These are phyloP conservation scores for Penicillium sclerotigenum DNA, from an alignment of 2,329 filamentous ascomycete species.

Conservation along the genomic window DNA sequence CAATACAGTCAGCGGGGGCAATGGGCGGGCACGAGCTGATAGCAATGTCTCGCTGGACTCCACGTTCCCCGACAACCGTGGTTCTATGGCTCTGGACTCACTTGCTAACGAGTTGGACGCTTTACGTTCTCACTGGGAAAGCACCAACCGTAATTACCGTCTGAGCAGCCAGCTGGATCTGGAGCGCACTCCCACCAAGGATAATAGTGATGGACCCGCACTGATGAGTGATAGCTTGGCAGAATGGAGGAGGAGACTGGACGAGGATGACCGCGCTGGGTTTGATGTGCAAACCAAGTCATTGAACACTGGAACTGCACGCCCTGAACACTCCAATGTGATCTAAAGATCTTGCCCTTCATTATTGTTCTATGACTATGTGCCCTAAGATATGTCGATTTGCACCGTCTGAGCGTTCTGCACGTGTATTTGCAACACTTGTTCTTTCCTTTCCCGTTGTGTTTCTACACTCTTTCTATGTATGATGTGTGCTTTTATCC, in stretches of 20 bases:
- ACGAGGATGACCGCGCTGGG: constrained; percentile 52
- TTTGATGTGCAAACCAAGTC: constrained; percentile 29
- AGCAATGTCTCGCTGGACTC: constrained; percentile 45
- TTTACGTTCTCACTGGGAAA: constrained; percentile 88
- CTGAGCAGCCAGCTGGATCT: constrained; percentile 88
- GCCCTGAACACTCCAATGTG: constrained; percentile 30
- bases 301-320: constrained; percentile 21
- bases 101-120: constrained; percentile 90
- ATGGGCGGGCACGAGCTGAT: constrained; percentile 38
- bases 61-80: constrained; percentile 52
- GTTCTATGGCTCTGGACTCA: constrained; percentile 76
- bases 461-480: constrained; percentile 11
- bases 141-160: constrained; percentile 90
- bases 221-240: constrained; percentile 67
- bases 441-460: background rate
- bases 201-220: constrained; percentile 35
- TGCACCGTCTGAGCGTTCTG: constrained; percentile 21
- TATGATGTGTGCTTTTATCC: constrained; percentile 15
- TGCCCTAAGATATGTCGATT: constrained; percentile 26
- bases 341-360: constrained; percentile 27
- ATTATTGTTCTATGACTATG: constrained; percentile 23
- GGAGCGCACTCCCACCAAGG: constrained; percentile 56
- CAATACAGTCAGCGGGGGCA: constrained; percentile 36
- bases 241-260: constrained; percentile 76
- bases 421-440: constrained; percentile 13